A percentile compares a stretch with the other conserved stretches of the same genome.
phyloP scores from a whole-genome alignment of 805 yeast genomes.

The Schwanniomyces yamadae region DNA sequence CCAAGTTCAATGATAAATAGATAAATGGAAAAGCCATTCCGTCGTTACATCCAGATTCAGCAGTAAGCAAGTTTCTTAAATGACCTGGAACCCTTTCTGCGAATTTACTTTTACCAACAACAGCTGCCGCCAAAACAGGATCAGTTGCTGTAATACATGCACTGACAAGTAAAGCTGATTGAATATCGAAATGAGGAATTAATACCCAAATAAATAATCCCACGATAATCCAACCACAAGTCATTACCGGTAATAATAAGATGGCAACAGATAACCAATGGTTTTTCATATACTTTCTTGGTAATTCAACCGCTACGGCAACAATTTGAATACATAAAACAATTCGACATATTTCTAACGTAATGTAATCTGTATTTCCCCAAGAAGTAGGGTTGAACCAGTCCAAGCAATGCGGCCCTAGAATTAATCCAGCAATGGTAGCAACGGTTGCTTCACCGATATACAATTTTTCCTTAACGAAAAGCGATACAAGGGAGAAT shows the following conservation, averaged over 20 bases:
- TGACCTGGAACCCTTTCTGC: constrained; percentile 94
- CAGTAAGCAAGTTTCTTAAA: constrained; percentile 74
- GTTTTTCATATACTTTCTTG: constrained; percentile 79
- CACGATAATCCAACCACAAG: constrained; percentile 82
- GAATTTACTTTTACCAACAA: constrained; percentile 90
- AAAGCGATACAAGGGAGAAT: constrained; percentile 77
- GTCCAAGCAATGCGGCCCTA: constrained; percentile 81
- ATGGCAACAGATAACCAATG: constrained; percentile 79
- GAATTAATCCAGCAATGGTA: constrained; percentile 76
- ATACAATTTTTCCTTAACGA: constrained; percentile 78
- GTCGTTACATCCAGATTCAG: constrained; percentile 89
- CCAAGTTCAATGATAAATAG: constrained; percentile 62
- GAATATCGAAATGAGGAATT: constrained; percentile 69
- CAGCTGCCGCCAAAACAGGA: constrained; percentile 93
- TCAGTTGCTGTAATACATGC: constrained; percentile 95
- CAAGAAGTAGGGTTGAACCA: constrained; percentile 84
- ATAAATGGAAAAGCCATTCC: constrained; percentile 96
- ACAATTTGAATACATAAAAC: constrained; percentile 86
- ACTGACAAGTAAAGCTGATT: constrained; percentile 69
- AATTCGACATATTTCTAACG: constrained; percentile 79
- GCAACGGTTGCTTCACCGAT: constrained; percentile 93
- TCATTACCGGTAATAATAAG: constrained; percentile 83
- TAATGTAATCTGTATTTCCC: constrained; percentile 83
- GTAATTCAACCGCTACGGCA: constrained; percentile 92
- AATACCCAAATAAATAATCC: constrained; percentile 78